These are phyloP conservation scores for Blastobotrys arbuscula DNA, from an alignment of 1,139 yeast genomes.

Conservation along the genomic window DNA sequence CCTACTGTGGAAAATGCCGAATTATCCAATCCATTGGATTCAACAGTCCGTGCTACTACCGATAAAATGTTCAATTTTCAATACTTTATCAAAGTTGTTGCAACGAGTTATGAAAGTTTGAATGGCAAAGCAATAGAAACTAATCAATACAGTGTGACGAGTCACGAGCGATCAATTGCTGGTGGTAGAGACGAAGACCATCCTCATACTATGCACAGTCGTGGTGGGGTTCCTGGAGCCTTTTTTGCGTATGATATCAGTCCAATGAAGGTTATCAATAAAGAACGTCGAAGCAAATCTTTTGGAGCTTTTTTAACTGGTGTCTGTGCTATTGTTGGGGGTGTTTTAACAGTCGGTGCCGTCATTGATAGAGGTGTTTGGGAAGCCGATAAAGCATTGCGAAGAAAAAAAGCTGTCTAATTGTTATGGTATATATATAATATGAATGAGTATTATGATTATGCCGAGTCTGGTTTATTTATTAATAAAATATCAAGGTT, in stretches of 20 bases:
- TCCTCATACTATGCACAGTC: conserved; percentile 75
- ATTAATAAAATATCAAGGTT: no score
- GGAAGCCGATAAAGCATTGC: conserved; percentile 78
- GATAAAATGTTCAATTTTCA: conserved; percentile 62
- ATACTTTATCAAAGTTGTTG: conserved; percentile 84
- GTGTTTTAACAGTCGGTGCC: conserved; percentile 88
- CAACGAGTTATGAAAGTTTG: conserved; percentile 75
- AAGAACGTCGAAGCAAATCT: conserved; percentile 69
- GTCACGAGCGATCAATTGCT: conserved; percentile 72
- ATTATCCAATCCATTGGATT: conserved; percentile 62
- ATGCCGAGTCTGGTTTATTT: no score
- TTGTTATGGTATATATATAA: no score
- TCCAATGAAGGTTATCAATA: conserved; percentile 85
- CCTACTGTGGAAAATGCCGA: conserved; percentile 38
- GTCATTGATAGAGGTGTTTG: conserved; percentile 80
- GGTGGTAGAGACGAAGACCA: conserved; percentile 94
- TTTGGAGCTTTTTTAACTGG: conserved; percentile 86
- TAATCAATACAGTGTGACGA: conserved; percentile 87
- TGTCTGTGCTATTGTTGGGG: conserved; percentile 85
- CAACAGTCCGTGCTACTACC: conserved; percentile 39
- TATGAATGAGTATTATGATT: no score
- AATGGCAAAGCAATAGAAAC: conserved; percentile 58
- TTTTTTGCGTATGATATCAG: conserved; percentile 86
- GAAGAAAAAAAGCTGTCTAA: conserved; percentile 52
- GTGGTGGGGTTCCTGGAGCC: conserved; percentile 90